Evolutionary conservation across 148 eudicot species (phyloP).

Genomic region (Nepenthes mirabilis): DNA sequence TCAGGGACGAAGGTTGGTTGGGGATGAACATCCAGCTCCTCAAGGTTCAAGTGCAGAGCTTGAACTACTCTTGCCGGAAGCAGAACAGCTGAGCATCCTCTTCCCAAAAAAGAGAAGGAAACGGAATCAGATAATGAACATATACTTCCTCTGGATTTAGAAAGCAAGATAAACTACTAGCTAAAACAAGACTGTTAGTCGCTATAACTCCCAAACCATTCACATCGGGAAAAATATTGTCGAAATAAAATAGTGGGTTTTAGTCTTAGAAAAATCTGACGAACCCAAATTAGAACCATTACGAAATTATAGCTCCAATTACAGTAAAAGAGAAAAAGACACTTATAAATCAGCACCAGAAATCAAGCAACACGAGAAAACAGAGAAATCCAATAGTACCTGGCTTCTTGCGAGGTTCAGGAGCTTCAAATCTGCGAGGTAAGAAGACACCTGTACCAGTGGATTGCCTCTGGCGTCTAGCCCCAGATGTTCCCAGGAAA

Average conservation of each 20-base stretch:
- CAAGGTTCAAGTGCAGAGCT: constrained; percentile 22
- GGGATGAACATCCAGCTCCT: constrained; percentile 12
- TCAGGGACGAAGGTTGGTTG: constrained; percentile 12
- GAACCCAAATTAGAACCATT: background rate
- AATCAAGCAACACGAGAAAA: background rate
- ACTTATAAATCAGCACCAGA: background rate
- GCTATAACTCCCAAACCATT: no score
- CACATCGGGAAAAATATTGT: no score
- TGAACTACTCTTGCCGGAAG: constrained; percentile 30
- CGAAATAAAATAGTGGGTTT: no score
- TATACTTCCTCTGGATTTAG: no score
- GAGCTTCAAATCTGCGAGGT: constrained; percentile 30
- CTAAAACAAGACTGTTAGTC: no score
- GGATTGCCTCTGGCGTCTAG: constrained; percentile 28
- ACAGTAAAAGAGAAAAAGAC: background rate
- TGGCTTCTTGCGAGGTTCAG: constrained; percentile 40
- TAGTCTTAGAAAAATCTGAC: no score
- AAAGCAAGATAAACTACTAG: no score
- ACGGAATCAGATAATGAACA: no score
- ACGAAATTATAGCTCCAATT: background rate
- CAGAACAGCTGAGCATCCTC: constrained; percentile 27
- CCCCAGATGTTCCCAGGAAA: constrained; percentile 11
- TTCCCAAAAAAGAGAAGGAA: no score
- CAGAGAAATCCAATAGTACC: constrained; percentile 17
- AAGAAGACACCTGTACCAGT: constrained; percentile 79